Evolutionary conservation across 148 eudicot species (phyloP).

Genomic region (Mesembryanthemum crystallinum): DNA sequence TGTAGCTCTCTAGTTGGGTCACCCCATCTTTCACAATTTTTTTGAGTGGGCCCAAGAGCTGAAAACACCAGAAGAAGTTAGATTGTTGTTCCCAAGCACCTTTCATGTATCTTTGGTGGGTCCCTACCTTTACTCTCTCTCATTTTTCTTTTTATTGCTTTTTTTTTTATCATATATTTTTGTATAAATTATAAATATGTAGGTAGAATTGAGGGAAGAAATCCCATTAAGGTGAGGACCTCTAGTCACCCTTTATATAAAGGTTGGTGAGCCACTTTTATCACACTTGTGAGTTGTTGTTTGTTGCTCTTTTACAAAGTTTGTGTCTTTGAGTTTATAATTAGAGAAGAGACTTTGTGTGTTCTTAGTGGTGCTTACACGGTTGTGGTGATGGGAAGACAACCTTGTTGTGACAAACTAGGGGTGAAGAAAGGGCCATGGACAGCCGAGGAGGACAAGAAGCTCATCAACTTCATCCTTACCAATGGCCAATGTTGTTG

Average conservation of each 20-base stretch:
- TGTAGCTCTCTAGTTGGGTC: slow-evolving; percentile 47
- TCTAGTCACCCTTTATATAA: slow-evolving; percentile 22
- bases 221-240: slow-evolving; percentile 14
- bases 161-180: neutral
- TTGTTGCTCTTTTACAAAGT: neutral
- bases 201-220: slow-evolving; percentile 23
- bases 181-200: slow-evolving; percentile 28
- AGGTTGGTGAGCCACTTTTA: slow-evolving; percentile 26
- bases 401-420: slow-evolving; percentile 92
- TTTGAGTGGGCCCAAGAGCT: slow-evolving; percentile 27
- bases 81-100: slow-evolving; percentile 54
- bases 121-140: slow-evolving; percentile 25
- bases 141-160: no score
- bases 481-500: slow-evolving; percentile 95
- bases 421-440: slow-evolving; percentile 99
- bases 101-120: slow-evolving; percentile 57
- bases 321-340: neutral
- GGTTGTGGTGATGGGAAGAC: slow-evolving; percentile 61
- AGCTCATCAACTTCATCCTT: slow-evolving; percentile 80
- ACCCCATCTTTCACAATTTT: slow-evolving; percentile 26
- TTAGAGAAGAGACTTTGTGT: slow-evolving; percentile 11
- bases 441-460: slow-evolving; percentile 97
- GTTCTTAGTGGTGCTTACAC: neutral
- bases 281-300: slow-evolving; percentile 9
- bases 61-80: slow-evolving; percentile 40